Conservation (phyloP, 495 filamentous ascomycete genomes). For the Podospora pseudopauciseta region DNA sequence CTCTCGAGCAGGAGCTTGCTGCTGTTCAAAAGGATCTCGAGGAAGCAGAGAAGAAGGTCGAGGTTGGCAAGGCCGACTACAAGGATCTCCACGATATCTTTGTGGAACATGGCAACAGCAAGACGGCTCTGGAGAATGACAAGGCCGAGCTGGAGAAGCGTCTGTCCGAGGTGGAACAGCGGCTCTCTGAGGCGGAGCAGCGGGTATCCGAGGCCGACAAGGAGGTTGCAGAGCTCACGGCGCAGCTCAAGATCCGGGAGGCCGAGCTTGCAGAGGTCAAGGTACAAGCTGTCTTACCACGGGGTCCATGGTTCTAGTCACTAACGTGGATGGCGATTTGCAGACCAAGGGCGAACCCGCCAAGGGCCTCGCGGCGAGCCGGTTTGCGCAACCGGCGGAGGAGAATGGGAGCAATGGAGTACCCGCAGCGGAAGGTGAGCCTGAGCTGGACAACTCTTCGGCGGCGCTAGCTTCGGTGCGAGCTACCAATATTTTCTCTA, state of each 20-base stretch:
- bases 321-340: constrained; percentile 10
- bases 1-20: constrained; percentile 36
- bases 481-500: constrained; percentile 27
- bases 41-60: constrained; percentile 49
- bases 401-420: constrained; percentile 22
- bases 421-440: constrained; percentile 51
- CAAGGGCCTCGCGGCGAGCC: constrained; percentile 45
- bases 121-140: constrained; percentile 44
- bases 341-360: constrained; percentile 30
- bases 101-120: constrained; percentile 22
- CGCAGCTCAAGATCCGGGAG: constrained; percentile 49
- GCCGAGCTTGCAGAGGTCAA: constrained; percentile 53
- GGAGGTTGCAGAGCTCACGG: constrained; percentile 44
- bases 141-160: constrained; percentile 46
- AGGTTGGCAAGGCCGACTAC: constrained; percentile 51
- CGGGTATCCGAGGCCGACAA: constrained; percentile 31
- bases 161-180: constrained; percentile 33
- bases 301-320: neutral
- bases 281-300: constrained; percentile 32
- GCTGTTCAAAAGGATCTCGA: constrained; percentile 45
- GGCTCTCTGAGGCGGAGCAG: constrained; percentile 10
- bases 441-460: constrained; percentile 50
- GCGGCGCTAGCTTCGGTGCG: constrained; percentile 56
- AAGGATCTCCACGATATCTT: constrained; percentile 50
- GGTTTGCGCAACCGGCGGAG: constrained; percentile 36